A percentile compares a stretch with the other conserved stretches of the same genome.
Conservation (phyloP, 1,139 yeast species). For the Candida buenavistaensis region DNA sequence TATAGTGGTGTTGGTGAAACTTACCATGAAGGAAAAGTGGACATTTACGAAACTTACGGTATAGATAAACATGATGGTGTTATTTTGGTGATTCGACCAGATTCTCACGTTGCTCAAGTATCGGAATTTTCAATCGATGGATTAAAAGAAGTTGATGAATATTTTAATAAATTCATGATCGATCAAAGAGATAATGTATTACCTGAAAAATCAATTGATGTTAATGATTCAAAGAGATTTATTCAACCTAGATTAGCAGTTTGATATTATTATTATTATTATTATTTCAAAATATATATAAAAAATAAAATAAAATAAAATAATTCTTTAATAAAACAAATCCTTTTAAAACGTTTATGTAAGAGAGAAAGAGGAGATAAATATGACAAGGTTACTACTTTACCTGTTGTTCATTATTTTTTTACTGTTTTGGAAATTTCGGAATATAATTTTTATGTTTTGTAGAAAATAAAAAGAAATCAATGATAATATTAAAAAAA, state of each 20-base stretch:
- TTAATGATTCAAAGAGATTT: constrained; percentile 8
- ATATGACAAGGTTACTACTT: no score
- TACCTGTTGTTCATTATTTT: no score
- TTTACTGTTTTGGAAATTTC: no score
- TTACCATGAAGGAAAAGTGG: constrained; percentile 12
- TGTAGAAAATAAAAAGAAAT: no score
- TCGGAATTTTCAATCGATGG: constrained; percentile 18
- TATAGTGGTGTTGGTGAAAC: constrained; percentile 20
- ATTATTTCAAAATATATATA: no score
- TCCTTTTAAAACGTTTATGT: no score
- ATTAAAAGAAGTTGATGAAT: constrained; percentile 19
- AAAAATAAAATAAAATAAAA: no score
- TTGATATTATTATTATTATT: no score
- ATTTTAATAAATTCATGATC: constrained; percentile 22
- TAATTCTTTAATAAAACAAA: no score
- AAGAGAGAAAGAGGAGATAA: no score
- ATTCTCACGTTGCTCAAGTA: constrained; percentile 31
- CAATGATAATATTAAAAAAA: no score
- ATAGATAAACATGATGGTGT: constrained; percentile 25
- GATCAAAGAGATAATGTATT: constrained; percentile 16
- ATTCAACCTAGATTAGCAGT: constrained; percentile 4
- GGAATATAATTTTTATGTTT: no score
- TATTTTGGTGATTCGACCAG: constrained; percentile 32
- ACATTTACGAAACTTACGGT: constrained; percentile 23
- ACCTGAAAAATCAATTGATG: constrained; percentile 9